Conservation (phyloP, 1,139 yeast species). For the Suhomyces maxii region DNA sequence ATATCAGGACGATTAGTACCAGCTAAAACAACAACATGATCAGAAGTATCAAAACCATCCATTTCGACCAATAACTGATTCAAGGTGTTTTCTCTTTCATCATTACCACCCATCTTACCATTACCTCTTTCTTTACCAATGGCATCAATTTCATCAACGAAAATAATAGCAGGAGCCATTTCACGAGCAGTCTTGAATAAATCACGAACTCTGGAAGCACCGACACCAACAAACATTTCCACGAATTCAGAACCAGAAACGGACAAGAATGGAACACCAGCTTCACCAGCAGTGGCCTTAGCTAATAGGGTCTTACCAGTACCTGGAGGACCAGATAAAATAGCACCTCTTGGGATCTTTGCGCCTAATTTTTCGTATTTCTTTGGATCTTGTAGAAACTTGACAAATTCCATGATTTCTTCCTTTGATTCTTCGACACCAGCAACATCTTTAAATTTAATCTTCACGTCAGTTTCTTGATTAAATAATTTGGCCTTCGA, state of each 20-base stretch:
- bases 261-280: constrained; percentile 77
- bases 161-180: constrained; percentile 77
- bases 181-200: constrained; percentile 76
- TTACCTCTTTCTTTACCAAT: constrained; percentile 78
- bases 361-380: constrained; percentile 80
- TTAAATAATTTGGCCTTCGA: constrained; percentile 71
- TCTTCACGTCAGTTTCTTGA: constrained; percentile 68
- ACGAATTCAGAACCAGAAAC: constrained; percentile 84
- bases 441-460: constrained; percentile 77
- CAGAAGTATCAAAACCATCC: constrained; percentile 78
- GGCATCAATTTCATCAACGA: constrained; percentile 84
- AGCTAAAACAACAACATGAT: constrained; percentile 77
- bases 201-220: constrained; percentile 81
- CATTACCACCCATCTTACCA: constrained; percentile 61
- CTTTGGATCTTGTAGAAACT: constrained; percentile 70
- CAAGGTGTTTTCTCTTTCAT: constrained; percentile 77
- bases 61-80: constrained; percentile 79
- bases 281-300: constrained; percentile 85
- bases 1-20: constrained; percentile 85
- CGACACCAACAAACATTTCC: constrained; percentile 83
- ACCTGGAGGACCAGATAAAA: constrained; percentile 83
- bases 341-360: constrained; percentile 82
- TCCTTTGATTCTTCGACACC: constrained; percentile 84
- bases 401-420: constrained; percentile 83
- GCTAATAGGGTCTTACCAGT: constrained; percentile 83